Conservation (phyloP, 768 basidiomycete species). For the Rhodotorula taiwanensis region DNA sequence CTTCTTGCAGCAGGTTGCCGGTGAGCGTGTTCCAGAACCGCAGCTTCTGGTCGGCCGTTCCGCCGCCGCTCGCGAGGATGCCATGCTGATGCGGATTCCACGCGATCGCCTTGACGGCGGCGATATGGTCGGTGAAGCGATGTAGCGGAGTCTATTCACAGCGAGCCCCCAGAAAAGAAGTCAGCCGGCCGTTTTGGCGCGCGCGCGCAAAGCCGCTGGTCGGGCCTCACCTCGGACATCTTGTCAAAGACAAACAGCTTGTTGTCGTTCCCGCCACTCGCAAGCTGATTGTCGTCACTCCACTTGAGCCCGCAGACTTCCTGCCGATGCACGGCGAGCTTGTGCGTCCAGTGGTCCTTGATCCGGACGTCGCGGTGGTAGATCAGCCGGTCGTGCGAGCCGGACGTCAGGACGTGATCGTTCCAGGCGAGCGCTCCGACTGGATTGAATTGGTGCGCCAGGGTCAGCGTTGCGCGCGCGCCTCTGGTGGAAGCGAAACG, state of each 20-base stretch:
- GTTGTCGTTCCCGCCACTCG: conserved; percentile 96
- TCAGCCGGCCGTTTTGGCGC: conserved; percentile 52
- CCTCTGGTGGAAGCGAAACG: not conserved
- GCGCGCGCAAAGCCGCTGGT: no score
- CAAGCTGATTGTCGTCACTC: conserved; percentile 59
- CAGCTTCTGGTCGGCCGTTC: conserved; percentile 98
- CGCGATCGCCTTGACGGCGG: conserved; percentile 94
- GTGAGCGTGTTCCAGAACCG: conserved; percentile 92
- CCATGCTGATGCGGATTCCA: conserved; percentile 95
- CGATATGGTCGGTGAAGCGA: conserved; percentile 94
- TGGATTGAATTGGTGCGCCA: not conserved
- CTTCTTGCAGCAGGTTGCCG: conserved; percentile 68
- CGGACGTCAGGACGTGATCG: conserved; percentile 72
- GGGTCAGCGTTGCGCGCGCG: not conserved
- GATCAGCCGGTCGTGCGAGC: conserved; percentile 82
- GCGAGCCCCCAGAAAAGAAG: no score
- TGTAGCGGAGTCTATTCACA: conserved; percentile 57
- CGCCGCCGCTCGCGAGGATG: conserved; percentile 86
- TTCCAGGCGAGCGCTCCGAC: conserved; percentile 97
- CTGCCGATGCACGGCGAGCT: conserved; percentile 55
- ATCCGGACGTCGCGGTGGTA: conserved; percentile 89
- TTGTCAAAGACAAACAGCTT: conserved; percentile 97
- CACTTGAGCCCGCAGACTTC: conserved; percentile 95
- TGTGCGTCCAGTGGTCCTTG: conserved; percentile 59
- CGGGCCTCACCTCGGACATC: conserved; percentile 47